Base-by-base conservation (phyloP, 805 yeast genomes). In the Candida oleophila region DNA sequence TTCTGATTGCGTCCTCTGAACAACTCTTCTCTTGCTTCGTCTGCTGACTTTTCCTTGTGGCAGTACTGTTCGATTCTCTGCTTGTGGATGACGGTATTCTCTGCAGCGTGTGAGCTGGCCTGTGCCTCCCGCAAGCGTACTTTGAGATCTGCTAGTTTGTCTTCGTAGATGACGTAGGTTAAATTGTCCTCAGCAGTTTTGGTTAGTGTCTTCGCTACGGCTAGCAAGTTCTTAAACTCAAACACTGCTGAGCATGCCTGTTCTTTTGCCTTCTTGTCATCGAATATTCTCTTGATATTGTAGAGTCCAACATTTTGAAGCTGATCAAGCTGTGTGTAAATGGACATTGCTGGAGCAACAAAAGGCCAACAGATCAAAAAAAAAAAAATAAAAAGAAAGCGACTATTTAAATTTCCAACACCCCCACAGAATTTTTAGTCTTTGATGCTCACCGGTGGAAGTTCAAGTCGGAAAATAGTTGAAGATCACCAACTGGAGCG, bases 21-120 rank as follows among this genome's bases (percentile, higher is more conserved):
- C 1, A 65, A 48, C 15, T 59, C 51, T 2, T 52, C 39, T 14
- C 55, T 28, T 56, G 39, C 1, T 35, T 53, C 8, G 34, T 21
- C 11, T 35, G 33, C 3, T 22, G 39, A 22, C 36, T 41, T 19
- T 4, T 39, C 42, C 18, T 21, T n/a, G 7, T 19, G 11, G 12
- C 37, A 54, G 41, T 52, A 70, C 50, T 57, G 59, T 8, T 53
- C 55, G 11, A 71, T 54, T 46, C 75, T 49, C 38, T 65, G 64
- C 41, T 61, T 50, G 49, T 69, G 75, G 3, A 61, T 50, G 11
- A 54, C 43, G 28, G 64, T 64, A 32, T 56, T 57, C 45, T 67
- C 66, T 32, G 55, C 43, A 3, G 52, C 49, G 40, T 65, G 55
- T 3, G 66, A 55, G 15, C 50, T 48, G 35, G 71, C 44, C 46